phyloP scores from a whole-genome alignment of 2,329 filamentous ascomycete genomes.

The Stagonosporopsis cucurbitacearum region DNA sequence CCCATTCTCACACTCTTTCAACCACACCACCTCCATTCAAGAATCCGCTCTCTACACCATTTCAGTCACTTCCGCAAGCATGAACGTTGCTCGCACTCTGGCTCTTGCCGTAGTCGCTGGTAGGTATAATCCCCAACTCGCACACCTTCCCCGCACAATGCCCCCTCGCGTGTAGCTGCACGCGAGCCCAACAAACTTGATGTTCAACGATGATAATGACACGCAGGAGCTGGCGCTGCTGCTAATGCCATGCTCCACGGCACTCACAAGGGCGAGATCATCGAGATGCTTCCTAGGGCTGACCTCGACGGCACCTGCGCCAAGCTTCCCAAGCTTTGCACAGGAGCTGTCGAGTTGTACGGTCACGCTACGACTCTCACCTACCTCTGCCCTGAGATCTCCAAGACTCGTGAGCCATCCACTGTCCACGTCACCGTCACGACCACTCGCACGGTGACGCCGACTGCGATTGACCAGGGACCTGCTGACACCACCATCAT shows the following conservation, averaged over 20 bases:
- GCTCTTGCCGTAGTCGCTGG: slow-evolving; percentile 18
- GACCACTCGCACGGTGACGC: slow-evolving; percentile 24
- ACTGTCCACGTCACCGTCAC: slow-evolving; percentile 30
- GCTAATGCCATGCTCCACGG: slow-evolving; percentile 16
- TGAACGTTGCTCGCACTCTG: slow-evolving; percentile 19
- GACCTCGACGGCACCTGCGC: slow-evolving; percentile 19
- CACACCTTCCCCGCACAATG: background rate
- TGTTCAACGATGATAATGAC: background rate
- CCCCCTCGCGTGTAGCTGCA: background rate
- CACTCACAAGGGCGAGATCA: slow-evolving; percentile 7
- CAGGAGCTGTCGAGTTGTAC: slow-evolving; percentile 23
- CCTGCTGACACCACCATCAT: background rate
- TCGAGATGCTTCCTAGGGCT: slow-evolving; percentile 8
- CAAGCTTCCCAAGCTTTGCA: slow-evolving; percentile 31
- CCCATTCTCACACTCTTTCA: slow-evolving; percentile 14
- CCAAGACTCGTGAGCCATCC: slow-evolving; percentile 3
- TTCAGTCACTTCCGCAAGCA: slow-evolving; percentile 11
- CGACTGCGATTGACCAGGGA: background rate
- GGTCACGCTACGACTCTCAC: slow-evolving; percentile 29
- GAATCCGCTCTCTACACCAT: background rate
- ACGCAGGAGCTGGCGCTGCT: slow-evolving; percentile 16
- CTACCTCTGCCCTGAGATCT: slow-evolving; percentile 30
- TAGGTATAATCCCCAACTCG: slow-evolving; percentile 8
- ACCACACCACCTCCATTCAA: slow-evolving; percentile 2
- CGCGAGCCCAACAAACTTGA: slow-evolving; percentile 1